Evolutionary conservation across 2,329 filamentous ascomycete species (phyloP).

Genomic region (Stachybotrys chlorohalonatus): DNA sequence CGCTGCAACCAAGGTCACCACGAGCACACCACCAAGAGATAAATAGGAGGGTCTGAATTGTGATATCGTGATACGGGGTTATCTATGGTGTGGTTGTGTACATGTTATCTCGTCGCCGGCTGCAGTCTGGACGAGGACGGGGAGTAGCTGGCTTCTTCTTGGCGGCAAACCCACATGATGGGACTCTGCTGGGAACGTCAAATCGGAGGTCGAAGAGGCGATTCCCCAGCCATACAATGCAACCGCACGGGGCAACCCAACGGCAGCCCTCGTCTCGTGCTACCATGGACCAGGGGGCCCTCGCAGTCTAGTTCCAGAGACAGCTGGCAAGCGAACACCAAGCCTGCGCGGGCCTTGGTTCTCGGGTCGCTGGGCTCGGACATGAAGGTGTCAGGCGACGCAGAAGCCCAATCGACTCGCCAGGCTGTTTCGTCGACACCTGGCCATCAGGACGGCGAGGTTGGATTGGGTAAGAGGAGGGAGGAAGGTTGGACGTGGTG

Average conservation of each 20-base stretch:
- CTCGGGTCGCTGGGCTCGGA: too few relatives aligned
- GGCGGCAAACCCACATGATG: neutral
- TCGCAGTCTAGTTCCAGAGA: neutral
- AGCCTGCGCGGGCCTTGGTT: neutral
- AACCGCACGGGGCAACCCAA: neutral
- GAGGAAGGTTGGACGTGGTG: slow-evolving; percentile 6
- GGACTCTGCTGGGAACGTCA: neutral
- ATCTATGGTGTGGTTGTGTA: neutral
- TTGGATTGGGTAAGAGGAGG: too few relatives aligned
- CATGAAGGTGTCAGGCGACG: too few relatives aligned
- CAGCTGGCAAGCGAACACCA: neutral
- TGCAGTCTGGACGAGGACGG: too few relatives aligned
- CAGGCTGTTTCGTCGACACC: too few relatives aligned
- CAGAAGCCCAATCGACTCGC: too few relatives aligned
- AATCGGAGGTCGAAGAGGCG: neutral
- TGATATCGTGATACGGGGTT: neutral
- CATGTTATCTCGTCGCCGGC: too few relatives aligned
- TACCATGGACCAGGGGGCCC: neutral
- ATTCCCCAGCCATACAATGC: neutral
- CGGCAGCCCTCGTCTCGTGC: neutral
- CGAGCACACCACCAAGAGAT: neutral
- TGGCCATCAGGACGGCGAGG: too few relatives aligned
- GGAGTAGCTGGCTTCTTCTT: neutral
- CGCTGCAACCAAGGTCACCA: neutral
- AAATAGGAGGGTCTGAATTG: neutral